Evolutionary conservation across 345 rosid species (phyloP).

Genomic region (Dipteronia dyeriana): DNA sequence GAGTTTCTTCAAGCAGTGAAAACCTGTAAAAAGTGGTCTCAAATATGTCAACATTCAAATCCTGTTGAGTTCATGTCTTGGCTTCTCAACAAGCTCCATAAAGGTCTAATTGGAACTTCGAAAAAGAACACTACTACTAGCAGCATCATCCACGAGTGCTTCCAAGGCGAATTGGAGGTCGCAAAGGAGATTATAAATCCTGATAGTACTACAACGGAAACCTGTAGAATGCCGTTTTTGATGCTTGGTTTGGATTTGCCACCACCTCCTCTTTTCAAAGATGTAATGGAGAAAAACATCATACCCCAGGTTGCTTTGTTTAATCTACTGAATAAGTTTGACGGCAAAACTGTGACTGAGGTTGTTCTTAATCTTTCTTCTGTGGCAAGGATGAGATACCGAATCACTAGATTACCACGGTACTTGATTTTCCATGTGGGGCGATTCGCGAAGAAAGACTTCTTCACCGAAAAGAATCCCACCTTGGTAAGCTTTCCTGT

Average conservation of each 20-base stretch:
- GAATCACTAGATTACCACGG: slow-evolving; percentile 70
- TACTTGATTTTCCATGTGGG: slow-evolving; percentile 91
- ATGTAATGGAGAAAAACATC: slow-evolving; percentile 97
- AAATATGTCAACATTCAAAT: slow-evolving; percentile 87
- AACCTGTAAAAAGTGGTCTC: slow-evolving; percentile 79
- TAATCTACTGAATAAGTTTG: slow-evolving; percentile 89
- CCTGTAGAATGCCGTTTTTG: slow-evolving; percentile 81
- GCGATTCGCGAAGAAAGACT: slow-evolving; percentile 87
- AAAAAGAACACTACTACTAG: slow-evolving; percentile 41
- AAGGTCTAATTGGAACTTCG: slow-evolving; percentile 54
- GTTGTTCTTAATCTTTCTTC: slow-evolving; percentile 70
- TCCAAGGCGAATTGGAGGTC: slow-evolving; percentile 95
- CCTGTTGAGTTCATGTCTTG: slow-evolving; percentile 97
- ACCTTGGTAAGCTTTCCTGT: slow-evolving; percentile 96
- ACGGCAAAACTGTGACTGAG: slow-evolving; percentile 86
- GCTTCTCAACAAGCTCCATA: slow-evolving; percentile 92
- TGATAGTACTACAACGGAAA: slow-evolving; percentile 37
- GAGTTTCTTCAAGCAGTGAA: slow-evolving; percentile 99
- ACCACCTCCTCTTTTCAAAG: slow-evolving; percentile 95
- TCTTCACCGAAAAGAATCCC: slow-evolving; percentile 94
- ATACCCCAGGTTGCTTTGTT: slow-evolving; percentile 98
- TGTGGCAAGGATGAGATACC: slow-evolving; percentile 81
- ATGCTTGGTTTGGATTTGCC: slow-evolving; percentile 99
- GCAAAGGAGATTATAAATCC: slow-evolving; percentile 61
- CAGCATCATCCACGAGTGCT: slow-evolving; percentile 85